Evolutionary conservation across 1,139 yeast genomes (phyloP).

Genomic region (Yamadazyma friedrichii): DNA sequence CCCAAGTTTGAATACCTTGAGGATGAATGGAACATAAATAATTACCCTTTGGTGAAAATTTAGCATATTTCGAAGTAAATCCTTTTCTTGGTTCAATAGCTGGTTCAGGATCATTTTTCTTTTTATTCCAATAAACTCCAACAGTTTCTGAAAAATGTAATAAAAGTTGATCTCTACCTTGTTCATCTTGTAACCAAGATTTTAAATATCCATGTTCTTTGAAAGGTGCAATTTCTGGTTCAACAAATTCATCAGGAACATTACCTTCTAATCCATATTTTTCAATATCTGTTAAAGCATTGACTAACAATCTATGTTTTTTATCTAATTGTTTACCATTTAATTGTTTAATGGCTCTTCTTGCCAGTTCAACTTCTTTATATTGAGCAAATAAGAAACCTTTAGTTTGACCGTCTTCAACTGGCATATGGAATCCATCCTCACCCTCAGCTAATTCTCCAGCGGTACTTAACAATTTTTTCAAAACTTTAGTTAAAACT

Average conservation of each 20-base stretch:
- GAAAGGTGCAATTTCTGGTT: slow-evolving; percentile 71
- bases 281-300: slow-evolving; percentile 82
- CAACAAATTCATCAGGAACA: slow-evolving; percentile 61
- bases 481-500: slow-evolving; percentile 79
- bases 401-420: slow-evolving; percentile 75
- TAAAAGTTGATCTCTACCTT: slow-evolving; percentile 88
- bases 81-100: slow-evolving; percentile 76
- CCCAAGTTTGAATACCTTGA: slow-evolving; percentile 96
- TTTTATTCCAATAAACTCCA: slow-evolving; percentile 86
- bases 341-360: slow-evolving; percentile 73
- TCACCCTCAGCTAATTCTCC: slow-evolving; percentile 71
- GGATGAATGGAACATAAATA: slow-evolving; percentile 86
- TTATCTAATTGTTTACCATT: slow-evolving; percentile 92
- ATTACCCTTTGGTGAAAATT: slow-evolving; percentile 94
- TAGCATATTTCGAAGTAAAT: slow-evolving; percentile 85
- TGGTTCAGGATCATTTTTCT: slow-evolving; percentile 70
- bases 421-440: slow-evolving; percentile 77
- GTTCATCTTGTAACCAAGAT: slow-evolving; percentile 87
- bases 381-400: slow-evolving; percentile 90
- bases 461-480: slow-evolving; percentile 67
- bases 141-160: slow-evolving; percentile 80
- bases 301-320: slow-evolving; percentile 85
- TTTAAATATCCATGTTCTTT: slow-evolving; percentile 77
- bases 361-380: slow-evolving; percentile 65
- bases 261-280: slow-evolving; percentile 72